Conservation (phyloP, 352 stramenopile species). For the Phytopythium montanum region DNA sequence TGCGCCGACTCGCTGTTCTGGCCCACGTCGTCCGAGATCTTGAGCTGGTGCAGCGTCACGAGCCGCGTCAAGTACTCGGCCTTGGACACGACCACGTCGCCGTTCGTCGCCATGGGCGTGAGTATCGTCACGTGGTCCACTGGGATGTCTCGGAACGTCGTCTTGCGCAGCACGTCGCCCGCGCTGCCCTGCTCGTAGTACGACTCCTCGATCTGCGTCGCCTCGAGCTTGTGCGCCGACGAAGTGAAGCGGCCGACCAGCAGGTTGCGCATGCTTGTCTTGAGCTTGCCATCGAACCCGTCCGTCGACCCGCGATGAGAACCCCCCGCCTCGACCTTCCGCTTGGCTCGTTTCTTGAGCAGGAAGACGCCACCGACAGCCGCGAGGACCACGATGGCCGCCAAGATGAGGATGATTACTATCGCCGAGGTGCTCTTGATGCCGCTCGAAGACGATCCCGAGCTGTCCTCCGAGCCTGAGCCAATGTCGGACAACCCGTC, state of each 20-base stretch:
- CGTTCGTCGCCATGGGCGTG: conserved; percentile 36
- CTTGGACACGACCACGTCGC: conserved; percentile 39
- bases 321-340: conserved; percentile 30
- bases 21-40: conserved; percentile 44
- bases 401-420: conserved; percentile 41
- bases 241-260: conserved; percentile 20
- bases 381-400: conserved; percentile 33
- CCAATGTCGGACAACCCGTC: conserved; percentile 38
- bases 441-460: conserved; percentile 22
- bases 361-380: conserved; percentile 53
- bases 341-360: conserved; percentile 47
- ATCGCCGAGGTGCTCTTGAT: conserved; percentile 19
- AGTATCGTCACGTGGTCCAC: conserved; percentile 31
- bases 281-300: conserved; percentile 34
- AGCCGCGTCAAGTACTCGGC: conserved; percentile 42
- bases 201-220: conserved; percentile 27
- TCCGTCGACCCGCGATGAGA: conserved; percentile 19
- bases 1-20: conserved; percentile 48
- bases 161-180: conserved; percentile 42
- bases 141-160: conserved; percentile 57
- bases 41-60: conserved; percentile 56
- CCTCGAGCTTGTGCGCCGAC: conserved; percentile 15
- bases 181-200: conserved; percentile 35
- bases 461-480: conserved; percentile 28
- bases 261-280: conserved; percentile 31